phyloP scores from a whole-genome alignment of 2,329 filamentous ascomycete genomes.

The Paracoccidioides lutzii region DNA sequence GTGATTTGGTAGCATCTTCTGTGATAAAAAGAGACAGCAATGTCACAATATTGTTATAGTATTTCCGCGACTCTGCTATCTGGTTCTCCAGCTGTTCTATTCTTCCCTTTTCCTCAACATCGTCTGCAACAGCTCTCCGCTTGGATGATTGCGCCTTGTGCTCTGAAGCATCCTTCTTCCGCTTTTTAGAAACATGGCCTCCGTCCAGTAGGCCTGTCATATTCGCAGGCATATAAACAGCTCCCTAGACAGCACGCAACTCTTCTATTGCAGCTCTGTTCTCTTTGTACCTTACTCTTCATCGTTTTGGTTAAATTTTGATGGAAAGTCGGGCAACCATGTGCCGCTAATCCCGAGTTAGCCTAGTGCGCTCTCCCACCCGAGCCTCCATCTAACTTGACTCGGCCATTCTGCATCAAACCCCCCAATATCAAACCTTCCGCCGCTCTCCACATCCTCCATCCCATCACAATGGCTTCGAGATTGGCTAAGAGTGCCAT shows the following conservation, averaged over 20 bases:
- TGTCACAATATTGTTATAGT: conserved; percentile 80
- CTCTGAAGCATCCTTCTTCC: conserved; percentile 26
- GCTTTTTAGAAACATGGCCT: conserved; percentile 24
- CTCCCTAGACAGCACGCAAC: background rate
- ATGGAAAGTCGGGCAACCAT: background rate
- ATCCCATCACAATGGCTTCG: conserved; percentile 74
- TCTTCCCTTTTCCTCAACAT: conserved; percentile 39
- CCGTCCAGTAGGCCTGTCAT: conserved; percentile 20
- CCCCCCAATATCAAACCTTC: conserved; percentile 21
- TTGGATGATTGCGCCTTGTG: conserved; percentile 28
- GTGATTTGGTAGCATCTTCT: conserved; percentile 39
- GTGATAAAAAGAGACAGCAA: conserved; percentile 50
- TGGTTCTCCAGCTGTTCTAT: conserved; percentile 67
- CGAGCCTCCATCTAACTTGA: conserved; percentile 2
- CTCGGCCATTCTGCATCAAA: conserved; percentile 16
- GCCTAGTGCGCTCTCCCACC: conserved; percentile 20
- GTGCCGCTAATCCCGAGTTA: conserved; percentile 15
- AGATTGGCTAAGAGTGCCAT: conserved; percentile 90
- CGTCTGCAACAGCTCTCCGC: conserved; percentile 35
- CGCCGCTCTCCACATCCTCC: conserved; percentile 28
- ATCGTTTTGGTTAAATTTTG: background rate
- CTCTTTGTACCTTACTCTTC: conserved; percentile 33
- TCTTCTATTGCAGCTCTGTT: conserved; percentile 11
- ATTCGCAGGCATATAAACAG: conserved; percentile 2
- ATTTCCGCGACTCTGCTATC: conserved; percentile 71